These are phyloP conservation scores for Bimuria novae-zelandiae DNA, from an alignment of 2,329 filamentous ascomycete species.

Conservation along the genomic window DNA sequence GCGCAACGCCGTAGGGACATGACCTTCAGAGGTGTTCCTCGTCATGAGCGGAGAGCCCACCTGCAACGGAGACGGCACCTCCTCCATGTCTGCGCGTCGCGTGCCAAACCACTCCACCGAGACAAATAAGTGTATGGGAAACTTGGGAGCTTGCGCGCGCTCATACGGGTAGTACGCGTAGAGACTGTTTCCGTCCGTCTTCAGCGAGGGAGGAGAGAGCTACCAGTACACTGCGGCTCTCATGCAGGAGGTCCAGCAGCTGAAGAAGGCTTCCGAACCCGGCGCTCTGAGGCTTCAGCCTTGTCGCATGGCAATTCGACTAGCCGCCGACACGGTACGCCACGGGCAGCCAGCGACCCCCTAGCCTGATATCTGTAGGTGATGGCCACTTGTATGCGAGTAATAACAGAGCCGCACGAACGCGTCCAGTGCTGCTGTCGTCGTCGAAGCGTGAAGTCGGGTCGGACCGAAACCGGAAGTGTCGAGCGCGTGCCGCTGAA, in stretches of 20 bases:
- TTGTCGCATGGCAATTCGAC: conserved; percentile 1
- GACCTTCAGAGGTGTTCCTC: conserved; percentile 24
- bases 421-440: neutral
- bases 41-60: conserved; percentile 31
- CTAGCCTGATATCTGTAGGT: neutral
- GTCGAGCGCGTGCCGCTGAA: neutral
- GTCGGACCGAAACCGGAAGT: neutral
- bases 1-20: conserved; percentile 36
- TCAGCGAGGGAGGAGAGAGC: neutral
- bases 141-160: too few species aligned
- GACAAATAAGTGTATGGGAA: neutral
- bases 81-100: conserved; percentile 25
- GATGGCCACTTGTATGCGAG: neutral
- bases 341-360: neutral
- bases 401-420: neutral
- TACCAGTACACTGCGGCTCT: neutral
- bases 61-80: conserved; percentile 36
- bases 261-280: neutral
- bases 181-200: neutral
- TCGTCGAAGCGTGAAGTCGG: neutral
- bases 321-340: neutral
- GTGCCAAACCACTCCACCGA: neutral
- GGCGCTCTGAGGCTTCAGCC: neutral
- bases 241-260: neutral
- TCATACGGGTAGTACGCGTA: too few species aligned